Evolutionary conservation across 2,329 filamentous ascomycete species (phyloP), one percentile per base, ranked within the genome.

Genomic region (Colletotrichum truncatum): DNA sequence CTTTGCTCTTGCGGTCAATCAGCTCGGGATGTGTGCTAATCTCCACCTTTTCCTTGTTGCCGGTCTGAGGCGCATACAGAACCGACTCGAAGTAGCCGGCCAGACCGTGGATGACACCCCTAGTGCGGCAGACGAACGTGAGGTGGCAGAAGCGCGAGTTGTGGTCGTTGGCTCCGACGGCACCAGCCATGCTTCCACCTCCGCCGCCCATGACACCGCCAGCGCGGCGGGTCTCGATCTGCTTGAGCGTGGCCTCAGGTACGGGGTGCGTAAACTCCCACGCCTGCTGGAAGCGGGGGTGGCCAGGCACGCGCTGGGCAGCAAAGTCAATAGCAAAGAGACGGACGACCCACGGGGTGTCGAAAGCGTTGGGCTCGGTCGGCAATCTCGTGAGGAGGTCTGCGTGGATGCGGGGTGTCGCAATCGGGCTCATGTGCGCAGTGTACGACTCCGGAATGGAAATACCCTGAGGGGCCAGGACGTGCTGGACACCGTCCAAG

Each of bases 31-130:
- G 91, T 4, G 92, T 99, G 73, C 93, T 97, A 65, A 99, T 85
- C 81, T 98, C 95, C 4, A 98, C 88, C 70, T 88, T 89, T 2
- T 81, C 72, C 68, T 74, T 74, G 23, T 79, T 77, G 6, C 72
- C 77, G 6, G 78, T 67, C 66, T 80, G 78, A 11, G 84, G 86
- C 70, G 85, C 85, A 75, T 98, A 99, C 18, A 99, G 85, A n/a
- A 97, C 93, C 1, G 94, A 93, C 80, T 99, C 96, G 76, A 99
- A 99, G 77, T 98, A 99, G 1, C 95, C 96, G 0, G 90, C 96
- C 41, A 99, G 80, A 2, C 96, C 96, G 76, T 99, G 96, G 34
- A 94, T 92, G 7, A 96, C 91, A 34, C 95, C 95, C 25, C 93
- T 87, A 65, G 93, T 86, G 51, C 88, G 86, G 70, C 93, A 92